Percentiles rank a stretch among this genome's conserved stretches.
Conservation (phyloP, 768 basidiomycete species). For the Stropharia rugosoannulata region DNA sequence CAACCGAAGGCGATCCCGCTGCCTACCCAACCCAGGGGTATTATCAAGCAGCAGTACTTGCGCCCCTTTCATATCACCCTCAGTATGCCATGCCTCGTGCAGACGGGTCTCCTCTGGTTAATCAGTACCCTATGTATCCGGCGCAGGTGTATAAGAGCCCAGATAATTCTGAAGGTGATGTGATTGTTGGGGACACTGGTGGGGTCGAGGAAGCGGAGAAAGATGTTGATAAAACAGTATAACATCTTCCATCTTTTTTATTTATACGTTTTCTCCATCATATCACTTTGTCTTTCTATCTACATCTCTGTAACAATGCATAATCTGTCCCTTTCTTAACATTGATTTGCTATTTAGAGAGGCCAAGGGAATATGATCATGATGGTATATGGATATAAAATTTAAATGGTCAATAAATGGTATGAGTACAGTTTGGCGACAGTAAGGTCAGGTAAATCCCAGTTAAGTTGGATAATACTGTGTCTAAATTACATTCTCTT, state of each 20-base stretch:
- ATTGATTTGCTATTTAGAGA: no score
- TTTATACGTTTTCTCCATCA: no score
- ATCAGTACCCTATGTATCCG: constrained; percentile 22
- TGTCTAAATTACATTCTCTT: background rate
- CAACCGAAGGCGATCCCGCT: constrained; percentile 40
- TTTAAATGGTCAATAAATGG: background rate
- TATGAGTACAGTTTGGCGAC: background rate
- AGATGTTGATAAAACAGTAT: constrained; percentile 18
- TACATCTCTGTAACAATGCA: no score
- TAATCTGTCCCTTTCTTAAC: no score
- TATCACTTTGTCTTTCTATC: no score
- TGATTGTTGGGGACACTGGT: constrained; percentile 14
- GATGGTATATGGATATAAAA: no score
- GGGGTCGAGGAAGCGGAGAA: constrained; percentile 21
- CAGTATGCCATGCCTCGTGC: constrained; percentile 29
- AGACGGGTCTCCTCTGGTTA: constrained; percentile 25
- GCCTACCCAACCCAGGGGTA: constrained; percentile 19
- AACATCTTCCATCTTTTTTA: background rate
- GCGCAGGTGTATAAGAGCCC: constrained; percentile 19
- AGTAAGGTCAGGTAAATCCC: background rate
- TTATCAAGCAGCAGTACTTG: constrained; percentile 22
- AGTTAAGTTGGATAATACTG: background rate
- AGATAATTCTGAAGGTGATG: constrained; percentile 17
- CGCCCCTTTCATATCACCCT: constrained; percentile 21
- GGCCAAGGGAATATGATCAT: no score